A percentile compares a stretch with the other conserved stretches of the same genome.
phyloP scores from a whole-genome alignment of 1,284 basidiomycete genomes.

The Acaromyces ingoldii region DNA sequence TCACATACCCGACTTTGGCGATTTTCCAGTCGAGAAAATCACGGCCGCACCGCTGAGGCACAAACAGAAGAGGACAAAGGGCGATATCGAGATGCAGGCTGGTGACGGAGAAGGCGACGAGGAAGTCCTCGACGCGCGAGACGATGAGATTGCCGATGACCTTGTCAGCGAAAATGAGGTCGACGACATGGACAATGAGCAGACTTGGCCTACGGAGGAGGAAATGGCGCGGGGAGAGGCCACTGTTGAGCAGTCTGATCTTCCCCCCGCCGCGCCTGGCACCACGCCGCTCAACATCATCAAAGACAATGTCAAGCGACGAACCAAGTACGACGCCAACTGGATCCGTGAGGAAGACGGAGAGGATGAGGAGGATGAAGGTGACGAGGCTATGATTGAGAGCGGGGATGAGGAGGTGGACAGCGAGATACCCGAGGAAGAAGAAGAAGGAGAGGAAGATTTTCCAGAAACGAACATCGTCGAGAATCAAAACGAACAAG shows the following conservation, averaged over 20 bases:
- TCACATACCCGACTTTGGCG: conserved; percentile 82
- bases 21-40: conserved; percentile 78
- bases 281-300: conserved; percentile 47
- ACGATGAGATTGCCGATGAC: conserved; percentile 71
- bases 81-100: conserved; percentile 8
- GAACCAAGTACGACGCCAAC: conserved; percentile 38
- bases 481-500: no score
- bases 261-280: conserved; percentile 52
- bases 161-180: conserved; percentile 80
- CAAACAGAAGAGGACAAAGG: conserved; percentile 10
- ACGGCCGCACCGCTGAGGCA: conserved; percentile 24
- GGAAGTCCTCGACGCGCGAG: conserved; percentile 58
- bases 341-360: conserved; percentile 55
- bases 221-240: conserved; percentile 62
- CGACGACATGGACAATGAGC: conserved; percentile 85
- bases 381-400: conserved; percentile 14
- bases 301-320: conserved; percentile 50
- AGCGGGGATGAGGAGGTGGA: conserved; percentile 55
- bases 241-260: conserved; percentile 6
- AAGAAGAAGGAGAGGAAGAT: not conserved
- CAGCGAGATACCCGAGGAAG: conserved; percentile 55
- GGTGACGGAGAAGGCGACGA: conserved; percentile 8
- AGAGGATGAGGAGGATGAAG: conserved; percentile 58
- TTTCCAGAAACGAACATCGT: no score
- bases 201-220: conserved; percentile 98